Percentiles rank a stretch among this genome's conserved stretches.
Conservation (phyloP, 1,284 basidiomycete species). For the Athelia psychrophila region DNA sequence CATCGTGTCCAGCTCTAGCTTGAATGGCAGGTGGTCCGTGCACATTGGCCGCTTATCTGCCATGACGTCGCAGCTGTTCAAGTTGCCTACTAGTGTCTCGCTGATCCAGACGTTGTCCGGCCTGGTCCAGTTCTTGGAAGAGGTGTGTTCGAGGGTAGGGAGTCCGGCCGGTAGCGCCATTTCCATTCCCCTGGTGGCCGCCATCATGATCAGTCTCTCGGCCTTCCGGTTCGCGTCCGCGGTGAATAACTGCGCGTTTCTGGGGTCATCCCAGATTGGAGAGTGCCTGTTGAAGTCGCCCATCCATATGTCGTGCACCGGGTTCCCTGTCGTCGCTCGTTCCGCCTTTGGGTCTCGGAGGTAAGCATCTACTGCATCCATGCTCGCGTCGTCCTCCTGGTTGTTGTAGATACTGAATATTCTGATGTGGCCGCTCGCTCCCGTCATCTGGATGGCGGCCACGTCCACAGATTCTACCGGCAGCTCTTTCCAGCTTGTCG, state of each 20-base stretch:
- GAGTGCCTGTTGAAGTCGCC: constrained; percentile 1
- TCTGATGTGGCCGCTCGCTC: constrained; percentile 4
- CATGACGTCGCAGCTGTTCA: constrained; percentile 14
- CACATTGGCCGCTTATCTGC: constrained; percentile 10
- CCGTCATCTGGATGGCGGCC: constrained; percentile 18
- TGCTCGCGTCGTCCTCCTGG: constrained; percentile 8
- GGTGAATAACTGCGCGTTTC: constrained; percentile 36
- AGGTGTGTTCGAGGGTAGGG: constrained; percentile 20
- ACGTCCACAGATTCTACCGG: constrained; percentile 19
- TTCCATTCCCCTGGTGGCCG: constrained; percentile 20
- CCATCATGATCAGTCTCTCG: constrained; percentile 16
- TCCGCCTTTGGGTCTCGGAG: constrained; percentile 7
- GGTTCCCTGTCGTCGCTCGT: not conserved
- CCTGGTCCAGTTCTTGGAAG: constrained; percentile 22
- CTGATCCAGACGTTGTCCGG: constrained; percentile 30
- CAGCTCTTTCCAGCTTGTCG: constrained; percentile 20
- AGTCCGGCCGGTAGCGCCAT: constrained; percentile 21
- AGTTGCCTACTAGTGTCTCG: constrained; percentile 1
- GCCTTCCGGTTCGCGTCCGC: constrained; percentile 9
- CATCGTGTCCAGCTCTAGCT: constrained; percentile 9
- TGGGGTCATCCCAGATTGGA: not conserved
- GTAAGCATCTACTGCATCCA: constrained; percentile 5
- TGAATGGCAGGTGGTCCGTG: constrained; percentile 27
- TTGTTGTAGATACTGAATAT: constrained; percentile 29
- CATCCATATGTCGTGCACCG: not conserved